A percentile compares a stretch with the other conserved stretches of the same genome.
phyloP scores from a whole-genome alignment of 208 protist genomes.

The Leishmania amazonensis region DNA sequence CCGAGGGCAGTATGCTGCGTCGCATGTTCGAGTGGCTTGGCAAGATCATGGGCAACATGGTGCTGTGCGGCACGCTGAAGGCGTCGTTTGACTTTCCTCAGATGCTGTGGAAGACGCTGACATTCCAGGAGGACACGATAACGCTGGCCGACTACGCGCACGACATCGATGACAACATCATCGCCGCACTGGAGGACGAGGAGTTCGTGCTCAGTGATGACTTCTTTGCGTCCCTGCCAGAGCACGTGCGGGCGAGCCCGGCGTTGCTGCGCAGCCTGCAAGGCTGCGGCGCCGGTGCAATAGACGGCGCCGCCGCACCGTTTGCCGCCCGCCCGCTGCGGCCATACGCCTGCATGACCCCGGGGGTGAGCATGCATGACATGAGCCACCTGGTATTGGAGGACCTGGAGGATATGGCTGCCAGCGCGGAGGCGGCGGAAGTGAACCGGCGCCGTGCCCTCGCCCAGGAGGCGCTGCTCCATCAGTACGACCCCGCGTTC shows the following conservation, averaged over 20 bases:
- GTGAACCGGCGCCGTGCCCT: conserved; percentile 44
- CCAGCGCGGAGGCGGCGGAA: conserved; percentile 26
- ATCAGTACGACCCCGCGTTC: conserved; percentile 85
- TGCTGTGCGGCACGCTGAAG: conserved; percentile 81
- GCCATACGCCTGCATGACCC: conserved; percentile 44
- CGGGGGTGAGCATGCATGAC: conserved; percentile 40
- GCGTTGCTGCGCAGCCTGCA: conserved; percentile 15
- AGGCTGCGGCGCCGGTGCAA: not conserved
- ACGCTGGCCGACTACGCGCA: conserved; percentile 82
- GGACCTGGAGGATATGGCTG: conserved; percentile 32
- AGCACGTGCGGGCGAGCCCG: conserved; percentile 25
- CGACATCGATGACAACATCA: conserved; percentile 86
- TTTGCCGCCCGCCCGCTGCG: conserved; percentile 28
- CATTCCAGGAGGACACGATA: conserved; percentile 51
- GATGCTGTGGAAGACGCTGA: conserved; percentile 89
- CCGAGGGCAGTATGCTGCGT: conserved; percentile 40
- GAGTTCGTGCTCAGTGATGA: conserved; percentile 80
- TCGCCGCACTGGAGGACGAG: conserved; percentile 66
- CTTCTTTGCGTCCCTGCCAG: conserved; percentile 55
- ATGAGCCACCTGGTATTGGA: conserved; percentile 30
- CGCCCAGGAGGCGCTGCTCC: conserved; percentile 67
- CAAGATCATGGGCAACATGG: conserved; percentile 86
- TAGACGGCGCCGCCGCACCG: conserved; percentile 3
- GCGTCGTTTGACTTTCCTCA: conserved; percentile 71
- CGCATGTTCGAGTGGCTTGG: conserved; percentile 76